These are phyloP conservation scores for Triticum dicoccoides DNA, from an alignment of 176 grass and related monocot species.

Conservation along the genomic window DNA sequence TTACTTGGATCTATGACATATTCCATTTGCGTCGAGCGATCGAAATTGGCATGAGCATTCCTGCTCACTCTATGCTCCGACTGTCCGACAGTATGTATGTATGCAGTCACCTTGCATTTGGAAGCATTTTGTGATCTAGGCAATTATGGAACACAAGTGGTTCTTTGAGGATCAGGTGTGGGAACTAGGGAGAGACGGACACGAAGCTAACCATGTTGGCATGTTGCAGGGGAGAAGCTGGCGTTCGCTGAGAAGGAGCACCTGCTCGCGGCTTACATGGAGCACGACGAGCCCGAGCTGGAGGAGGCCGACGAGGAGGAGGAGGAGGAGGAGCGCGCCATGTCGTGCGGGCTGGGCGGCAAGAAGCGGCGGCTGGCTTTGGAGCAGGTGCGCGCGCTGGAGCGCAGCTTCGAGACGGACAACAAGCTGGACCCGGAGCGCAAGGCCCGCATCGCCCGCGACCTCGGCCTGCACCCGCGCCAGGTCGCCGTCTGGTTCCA, in stretches of 20 bases:
- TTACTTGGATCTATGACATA: not conserved
- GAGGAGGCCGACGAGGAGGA: slow-evolving; percentile 38
- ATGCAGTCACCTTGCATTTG: not conserved
- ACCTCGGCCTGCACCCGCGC: slow-evolving; percentile 81
- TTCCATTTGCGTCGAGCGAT: slow-evolving; percentile 11
- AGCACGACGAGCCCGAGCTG: slow-evolving; percentile 31
- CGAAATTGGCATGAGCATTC: not conserved
- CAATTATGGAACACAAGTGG: not conserved
- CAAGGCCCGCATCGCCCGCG: slow-evolving; percentile 65
- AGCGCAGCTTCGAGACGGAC: slow-evolving; percentile 60
- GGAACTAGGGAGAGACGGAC: not conserved
- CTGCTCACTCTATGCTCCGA: not conserved
- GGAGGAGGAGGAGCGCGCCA: slow-evolving; percentile 4
- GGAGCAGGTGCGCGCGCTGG: slow-evolving; percentile 61
- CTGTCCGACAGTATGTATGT: not conserved
- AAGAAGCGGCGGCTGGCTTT: slow-evolving; percentile 53
- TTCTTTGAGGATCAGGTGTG: not conserved
- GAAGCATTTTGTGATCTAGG: not conserved
- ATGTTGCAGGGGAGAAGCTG: slow-evolving; percentile 29
- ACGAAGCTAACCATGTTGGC: not conserved
- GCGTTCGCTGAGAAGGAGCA: slow-evolving; percentile 17
- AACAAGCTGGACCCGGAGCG: slow-evolving; percentile 72
- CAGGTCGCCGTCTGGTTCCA: slow-evolving; percentile 98
- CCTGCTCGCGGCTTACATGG: slow-evolving; percentile 13
- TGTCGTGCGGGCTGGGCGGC: slow-evolving; percentile 45